These are phyloP conservation scores for Herpotrichia juniperi DNA, from an alignment of 2,329 filamentous ascomycete species.

Conservation along the genomic window DNA sequence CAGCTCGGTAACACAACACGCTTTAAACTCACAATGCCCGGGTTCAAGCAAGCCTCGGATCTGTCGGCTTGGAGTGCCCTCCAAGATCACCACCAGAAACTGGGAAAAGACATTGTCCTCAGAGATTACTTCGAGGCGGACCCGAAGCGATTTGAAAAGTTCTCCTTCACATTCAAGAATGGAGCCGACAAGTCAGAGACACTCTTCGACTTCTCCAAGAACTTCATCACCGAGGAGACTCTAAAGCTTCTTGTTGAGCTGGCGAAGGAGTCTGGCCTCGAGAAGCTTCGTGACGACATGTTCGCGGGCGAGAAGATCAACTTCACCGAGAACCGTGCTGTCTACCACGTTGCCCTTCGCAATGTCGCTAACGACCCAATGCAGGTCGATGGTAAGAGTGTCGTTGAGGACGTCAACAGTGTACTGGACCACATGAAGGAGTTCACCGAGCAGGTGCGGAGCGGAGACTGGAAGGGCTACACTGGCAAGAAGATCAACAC, in stretches of 20 bases:
- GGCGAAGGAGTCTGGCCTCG: slow-evolving; percentile 86
- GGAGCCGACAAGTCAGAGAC: slow-evolving; percentile 80
- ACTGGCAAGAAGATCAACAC: slow-evolving; percentile 97
- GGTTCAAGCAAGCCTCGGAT: slow-evolving; percentile 82
- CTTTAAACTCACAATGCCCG: slow-evolving; percentile 53
- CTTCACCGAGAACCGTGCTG: slow-evolving; percentile 95
- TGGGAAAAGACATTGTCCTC: slow-evolving; percentile 88
- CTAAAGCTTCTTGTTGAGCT: slow-evolving; percentile 85
- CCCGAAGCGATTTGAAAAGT: slow-evolving; percentile 85
- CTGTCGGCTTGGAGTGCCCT: slow-evolving; percentile 89
- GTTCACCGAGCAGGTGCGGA: slow-evolving; percentile 93
- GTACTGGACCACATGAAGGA: slow-evolving; percentile 98
- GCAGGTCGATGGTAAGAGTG: slow-evolving; percentile 88
- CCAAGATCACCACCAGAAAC: slow-evolving; percentile 83
- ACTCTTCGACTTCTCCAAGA: slow-evolving; percentile 99
- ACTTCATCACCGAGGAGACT: slow-evolving; percentile 94
- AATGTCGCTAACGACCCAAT: slow-evolving; percentile 83
- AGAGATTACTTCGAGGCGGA: slow-evolving; percentile 93
- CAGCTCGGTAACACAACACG: slow-evolving; percentile 27
- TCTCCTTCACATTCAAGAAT: slow-evolving; percentile 84
- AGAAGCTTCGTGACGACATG: slow-evolving; percentile 96
- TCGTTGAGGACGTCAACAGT: slow-evolving; percentile 90
- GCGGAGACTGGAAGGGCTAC: slow-evolving; percentile 95
- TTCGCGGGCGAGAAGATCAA: slow-evolving; percentile 99
- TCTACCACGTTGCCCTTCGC: slow-evolving; percentile 92